A percentile compares a stretch with the other conserved stretches of the same genome.
These are phyloP conservation scores for Thermomucor indicae-seudaticae DNA, from an alignment of 371 early-diverging fungal species.

Conservation along the genomic window DNA sequence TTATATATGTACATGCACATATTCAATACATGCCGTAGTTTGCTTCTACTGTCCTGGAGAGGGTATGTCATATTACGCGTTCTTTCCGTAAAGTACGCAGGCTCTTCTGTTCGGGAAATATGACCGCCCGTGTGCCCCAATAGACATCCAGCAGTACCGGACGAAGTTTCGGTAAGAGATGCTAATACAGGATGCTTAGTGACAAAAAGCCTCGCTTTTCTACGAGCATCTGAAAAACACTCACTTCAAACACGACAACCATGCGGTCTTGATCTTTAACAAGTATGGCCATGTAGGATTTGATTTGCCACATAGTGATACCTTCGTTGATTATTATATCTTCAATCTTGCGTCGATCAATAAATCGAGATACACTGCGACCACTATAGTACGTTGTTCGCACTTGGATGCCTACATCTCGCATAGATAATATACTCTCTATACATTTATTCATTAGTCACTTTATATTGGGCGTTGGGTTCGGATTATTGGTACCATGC, in stretches of 20 bases:
- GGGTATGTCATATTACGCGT: too few relatives aligned
- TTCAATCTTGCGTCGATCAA: conserved; percentile 56
- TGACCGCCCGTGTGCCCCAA: conserved; percentile 49
- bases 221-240: not conserved
- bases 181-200: conserved; percentile 17
- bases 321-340: conserved; percentile 75
- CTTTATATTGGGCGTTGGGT: not conserved
- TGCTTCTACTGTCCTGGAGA: too few relatives aligned
- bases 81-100: too few relatives aligned
- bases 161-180: conserved; percentile 48
- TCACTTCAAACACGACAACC: conserved; percentile 71
- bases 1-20: not conserved
- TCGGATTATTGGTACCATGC: not conserved
- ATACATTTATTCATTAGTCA: not conserved
- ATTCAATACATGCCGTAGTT: not conserved
- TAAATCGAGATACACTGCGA: conserved; percentile 52
- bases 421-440: conserved; percentile 63
- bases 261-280: conserved; percentile 58
- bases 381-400: conserved; percentile 59
- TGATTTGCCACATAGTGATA: conserved; percentile 71
- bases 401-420: conserved; percentile 69
- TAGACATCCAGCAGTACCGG: conserved; percentile 52
- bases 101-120: conserved; percentile 31
- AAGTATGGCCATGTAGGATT: conserved; percentile 69
- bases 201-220: not conserved